These are phyloP conservation scores for Fusarium buxicola DNA, from an alignment of 2,329 filamentous ascomycete species.

Conservation along the genomic window DNA sequence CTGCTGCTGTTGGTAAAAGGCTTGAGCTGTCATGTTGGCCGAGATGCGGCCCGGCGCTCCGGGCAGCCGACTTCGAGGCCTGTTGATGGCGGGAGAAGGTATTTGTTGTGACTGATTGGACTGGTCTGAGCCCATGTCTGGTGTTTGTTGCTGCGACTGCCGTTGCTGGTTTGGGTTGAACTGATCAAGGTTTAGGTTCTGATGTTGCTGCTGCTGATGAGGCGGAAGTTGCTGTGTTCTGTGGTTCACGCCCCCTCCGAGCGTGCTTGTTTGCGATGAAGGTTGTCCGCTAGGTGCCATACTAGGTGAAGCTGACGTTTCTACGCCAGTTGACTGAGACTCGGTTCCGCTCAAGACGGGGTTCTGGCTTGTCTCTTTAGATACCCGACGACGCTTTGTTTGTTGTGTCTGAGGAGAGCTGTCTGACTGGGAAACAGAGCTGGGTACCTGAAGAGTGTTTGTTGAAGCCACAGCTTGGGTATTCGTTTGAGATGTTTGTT, in stretches of 20 bases:
- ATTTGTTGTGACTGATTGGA: constrained; percentile 6
- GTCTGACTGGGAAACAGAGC: background rate
- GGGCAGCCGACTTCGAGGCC: constrained; percentile 9
- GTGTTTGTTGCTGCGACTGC: constrained; percentile 22
- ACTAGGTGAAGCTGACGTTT: constrained; percentile 24
- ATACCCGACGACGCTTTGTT: constrained; percentile 46
- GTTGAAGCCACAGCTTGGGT: background rate
- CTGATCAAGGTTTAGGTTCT: constrained; percentile 11
- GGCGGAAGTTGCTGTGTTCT: constrained; percentile 16
- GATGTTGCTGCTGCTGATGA: constrained; percentile 28
- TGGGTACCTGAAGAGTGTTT: constrained; percentile 7
- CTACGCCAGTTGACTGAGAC: constrained; percentile 19
- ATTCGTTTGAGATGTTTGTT: constrained; percentile 5
- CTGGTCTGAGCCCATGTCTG: constrained; percentile 11
- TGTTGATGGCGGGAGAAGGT: constrained; percentile 2
- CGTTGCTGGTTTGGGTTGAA: constrained; percentile 27
- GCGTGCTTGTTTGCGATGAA: constrained; percentile 12
- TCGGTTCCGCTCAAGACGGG: constrained; percentile 9
- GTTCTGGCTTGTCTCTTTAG: constrained; percentile 36
- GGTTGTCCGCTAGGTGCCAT: constrained; percentile 21
- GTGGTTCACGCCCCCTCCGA: constrained; percentile 11
- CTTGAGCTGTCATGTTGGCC: constrained; percentile 16
- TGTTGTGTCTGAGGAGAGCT: constrained; percentile 27
- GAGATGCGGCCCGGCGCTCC: constrained; percentile 3
- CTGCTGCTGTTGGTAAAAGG: constrained; percentile 26